Conservation (phyloP, 768 basidiomycete species). For the Crepidotus variabilis region DNA sequence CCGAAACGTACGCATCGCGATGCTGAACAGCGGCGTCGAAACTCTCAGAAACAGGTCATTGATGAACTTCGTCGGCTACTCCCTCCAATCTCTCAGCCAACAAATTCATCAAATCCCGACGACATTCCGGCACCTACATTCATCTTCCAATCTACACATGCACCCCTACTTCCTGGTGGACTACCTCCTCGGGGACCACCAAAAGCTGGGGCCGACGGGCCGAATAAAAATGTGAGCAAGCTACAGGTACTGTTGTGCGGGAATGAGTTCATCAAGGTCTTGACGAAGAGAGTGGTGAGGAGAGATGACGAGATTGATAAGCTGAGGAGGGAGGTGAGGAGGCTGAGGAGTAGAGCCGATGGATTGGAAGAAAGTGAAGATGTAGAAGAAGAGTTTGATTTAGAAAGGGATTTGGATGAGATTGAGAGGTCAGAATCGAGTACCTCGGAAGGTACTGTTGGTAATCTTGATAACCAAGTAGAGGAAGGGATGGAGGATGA, state of each 20-base stretch:
- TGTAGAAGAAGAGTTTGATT: slow-evolving; percentile 47
- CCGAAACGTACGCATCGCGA: slow-evolving; percentile 61
- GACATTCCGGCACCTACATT: slow-evolving; percentile 18
- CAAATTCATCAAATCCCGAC: slow-evolving; percentile 44
- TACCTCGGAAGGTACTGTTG: not conserved
- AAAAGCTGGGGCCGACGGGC: slow-evolving; percentile 82
- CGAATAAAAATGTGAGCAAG: slow-evolving; percentile 93
- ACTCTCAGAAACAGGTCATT: slow-evolving; percentile 93
- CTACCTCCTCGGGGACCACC: slow-evolving; percentile 89
- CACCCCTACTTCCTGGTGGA: slow-evolving; percentile 80
- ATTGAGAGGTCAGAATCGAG: slow-evolving; percentile 32
- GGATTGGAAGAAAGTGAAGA: slow-evolving; percentile 15
- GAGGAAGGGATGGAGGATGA: slow-evolving; percentile 16
- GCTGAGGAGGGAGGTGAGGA: slow-evolving; percentile 62
- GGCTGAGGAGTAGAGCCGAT: slow-evolving; percentile 41
- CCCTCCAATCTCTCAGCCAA: slow-evolving; percentile 83
- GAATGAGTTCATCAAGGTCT: slow-evolving; percentile 79
- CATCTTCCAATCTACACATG: slow-evolving; percentile 37
- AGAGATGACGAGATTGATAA: slow-evolving; percentile 73
- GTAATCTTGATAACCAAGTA: not conserved
- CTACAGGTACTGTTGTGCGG: slow-evolving; percentile 87
- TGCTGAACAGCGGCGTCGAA: slow-evolving; percentile 95
- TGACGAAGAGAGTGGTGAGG: slow-evolving; percentile 75
- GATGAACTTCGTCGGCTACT: slow-evolving; percentile 80
- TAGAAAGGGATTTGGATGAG: slow-evolving; percentile 59